Base-by-base conservation (phyloP, 1,284 basidiomycete genomes). In the Phenoliferia sp. region DNA sequence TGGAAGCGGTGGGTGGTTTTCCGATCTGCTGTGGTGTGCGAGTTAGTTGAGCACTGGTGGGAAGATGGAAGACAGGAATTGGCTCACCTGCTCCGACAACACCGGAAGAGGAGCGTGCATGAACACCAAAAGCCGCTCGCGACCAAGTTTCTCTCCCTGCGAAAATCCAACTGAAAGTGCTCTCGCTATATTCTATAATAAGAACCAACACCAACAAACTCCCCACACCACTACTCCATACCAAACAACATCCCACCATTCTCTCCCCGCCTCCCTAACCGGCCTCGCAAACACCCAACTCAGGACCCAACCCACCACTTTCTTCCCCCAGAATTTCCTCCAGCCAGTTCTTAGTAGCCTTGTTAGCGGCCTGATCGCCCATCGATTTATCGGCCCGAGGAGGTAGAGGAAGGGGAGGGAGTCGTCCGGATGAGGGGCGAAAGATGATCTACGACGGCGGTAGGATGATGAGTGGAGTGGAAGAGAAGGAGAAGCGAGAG, bases 171-270 rank as follows among this genome's bases (percentile, higher is more conserved):
- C n/a, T n/a, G n/a, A n/a, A n/a, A n/a, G n/a, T n/a, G n/a, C n/a
- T 26, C 22, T 3, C 33, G 3, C 1, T 22, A n/a, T 7, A 35
- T 26, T 54, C 50, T 56, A 62, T 17, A 62, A 33, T 22, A 12
- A n/a, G 39, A 56, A 63, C 69, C 69, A 71, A 9, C 50, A 36
- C 50, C 33, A 64, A 31, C 64, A 36, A 2, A 34, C 32, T 0
- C 36, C 34, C 69, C 69, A 71, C 3, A 39, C 16, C 3, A 31
- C 55, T 7, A 69, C 62, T 2, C 62, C 67, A 5, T 36, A 39
- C 64, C 59, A 35, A 3, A 57, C 62, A 6, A 71, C 56, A 17
- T 39, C 54, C 28, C 34, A 34, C 32, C 59, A 50, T 22, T 69
- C 62, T 22, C 28, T n/a, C 12, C 36, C 26, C 32, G 61, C 36